A percentile compares a stretch with the other conserved stretches of the same genome.
Evolutionary conservation across 2,329 filamentous ascomycete genomes (phyloP).

Genomic region (Coniochaeta prunicola): DNA sequence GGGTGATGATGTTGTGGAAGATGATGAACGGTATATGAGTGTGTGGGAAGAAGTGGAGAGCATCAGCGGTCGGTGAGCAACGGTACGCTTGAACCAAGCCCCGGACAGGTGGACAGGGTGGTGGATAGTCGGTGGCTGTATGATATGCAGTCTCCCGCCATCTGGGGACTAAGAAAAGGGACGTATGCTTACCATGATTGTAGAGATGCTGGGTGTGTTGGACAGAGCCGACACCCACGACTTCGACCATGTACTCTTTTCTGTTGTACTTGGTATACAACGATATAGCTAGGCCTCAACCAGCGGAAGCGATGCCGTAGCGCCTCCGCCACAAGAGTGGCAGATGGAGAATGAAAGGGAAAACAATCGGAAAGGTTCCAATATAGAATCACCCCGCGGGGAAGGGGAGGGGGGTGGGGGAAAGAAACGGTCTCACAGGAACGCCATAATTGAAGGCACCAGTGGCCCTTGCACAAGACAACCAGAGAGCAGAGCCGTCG

Average conservation of each 20-base stretch:
- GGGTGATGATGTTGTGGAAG: neutral
- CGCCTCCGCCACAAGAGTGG: neutral
- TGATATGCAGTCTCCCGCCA: constrained; percentile 36
- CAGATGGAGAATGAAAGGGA: constrained; percentile 4
- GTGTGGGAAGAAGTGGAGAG: neutral
- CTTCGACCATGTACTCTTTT: constrained; percentile 8
- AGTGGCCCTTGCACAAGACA: constrained; percentile 2
- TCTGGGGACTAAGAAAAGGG: constrained; percentile 25
- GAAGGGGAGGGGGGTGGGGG: constrained; percentile 9
- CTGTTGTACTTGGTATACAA: constrained; percentile 13
- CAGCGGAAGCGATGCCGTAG: neutral
- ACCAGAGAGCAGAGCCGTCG: neutral
- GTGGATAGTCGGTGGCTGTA: constrained; percentile 31
- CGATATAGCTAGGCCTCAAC: constrained; percentile 2
- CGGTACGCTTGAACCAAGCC: neutral
- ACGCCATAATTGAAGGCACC: constrained; percentile 14
- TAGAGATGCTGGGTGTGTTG: constrained; percentile 30
- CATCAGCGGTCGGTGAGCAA: neutral
- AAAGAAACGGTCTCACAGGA: constrained; percentile 14
- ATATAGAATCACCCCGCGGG: neutral
- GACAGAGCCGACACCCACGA: constrained; percentile 24
- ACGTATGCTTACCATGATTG: constrained; percentile 40
- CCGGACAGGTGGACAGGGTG: constrained; percentile 12
- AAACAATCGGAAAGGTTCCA: constrained; percentile 5
- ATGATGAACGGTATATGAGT: neutral